Evolutionary conservation across 129 eudicot genomes (phyloP).

Genomic region (Escallonia herrerae): DNA sequence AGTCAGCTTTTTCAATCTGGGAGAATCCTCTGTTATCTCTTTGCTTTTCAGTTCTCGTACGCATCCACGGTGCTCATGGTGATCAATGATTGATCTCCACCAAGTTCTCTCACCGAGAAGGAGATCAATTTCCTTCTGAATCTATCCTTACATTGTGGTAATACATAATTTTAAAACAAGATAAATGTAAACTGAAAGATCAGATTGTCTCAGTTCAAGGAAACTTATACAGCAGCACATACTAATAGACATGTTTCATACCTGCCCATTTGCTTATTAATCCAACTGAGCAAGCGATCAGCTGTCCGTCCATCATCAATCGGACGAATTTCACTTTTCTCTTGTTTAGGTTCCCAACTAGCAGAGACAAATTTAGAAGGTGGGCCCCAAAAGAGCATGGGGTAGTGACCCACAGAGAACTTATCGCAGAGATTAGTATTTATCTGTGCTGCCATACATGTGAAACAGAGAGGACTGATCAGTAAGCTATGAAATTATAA

Average conservation of each 20-base stretch:
- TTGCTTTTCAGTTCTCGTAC: too few species aligned
- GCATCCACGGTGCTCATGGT: too few species aligned
- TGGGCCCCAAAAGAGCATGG: slow-evolving; percentile 75
- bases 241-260: slow-evolving; percentile 8
- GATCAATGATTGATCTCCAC: too few species aligned
- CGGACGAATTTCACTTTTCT: slow-evolving; percentile 45
- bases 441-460: slow-evolving; percentile 95
- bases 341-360: slow-evolving; percentile 49
- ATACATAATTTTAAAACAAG: too few species aligned
- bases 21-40: too few species aligned
- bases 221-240: not conserved
- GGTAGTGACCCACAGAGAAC: slow-evolving; percentile 73
- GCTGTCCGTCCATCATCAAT: slow-evolving; percentile 77
- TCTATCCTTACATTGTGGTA: too few species aligned
- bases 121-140: too few species aligned
- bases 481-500: slow-evolving; percentile 18
- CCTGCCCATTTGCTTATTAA: slow-evolving; percentile 76
- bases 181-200: not conserved
- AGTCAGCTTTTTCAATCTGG: too few species aligned
- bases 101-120: too few species aligned
- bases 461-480: slow-evolving; percentile 30
- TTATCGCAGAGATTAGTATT: slow-evolving; percentile 78
- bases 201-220: not conserved
- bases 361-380: slow-evolving; percentile 68
- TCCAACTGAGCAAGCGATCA: slow-evolving; percentile 75